Percentiles rank a stretch among this genome's conserved stretches.
phyloP scores from a whole-genome alignment of 441 rosid genomes.

The Mallotus japonicus region DNA sequence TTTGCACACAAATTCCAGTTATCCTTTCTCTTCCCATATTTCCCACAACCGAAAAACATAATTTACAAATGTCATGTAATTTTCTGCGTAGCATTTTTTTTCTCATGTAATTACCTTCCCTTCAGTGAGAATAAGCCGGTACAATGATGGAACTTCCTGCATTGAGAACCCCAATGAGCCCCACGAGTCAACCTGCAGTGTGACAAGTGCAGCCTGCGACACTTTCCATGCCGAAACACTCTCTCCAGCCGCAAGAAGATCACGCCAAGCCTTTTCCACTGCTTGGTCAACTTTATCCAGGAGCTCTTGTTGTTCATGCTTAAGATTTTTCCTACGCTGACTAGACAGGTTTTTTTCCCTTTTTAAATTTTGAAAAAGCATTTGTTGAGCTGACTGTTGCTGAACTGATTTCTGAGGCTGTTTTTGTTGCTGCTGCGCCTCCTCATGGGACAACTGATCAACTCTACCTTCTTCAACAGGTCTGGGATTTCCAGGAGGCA shows the following conservation, averaged over 20 bases:
- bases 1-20: not conserved
- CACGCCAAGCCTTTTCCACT: conserved; percentile 45
- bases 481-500: no score
- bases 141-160: conserved; percentile 73
- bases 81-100: no score
- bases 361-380: not conserved
- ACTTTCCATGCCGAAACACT: conserved; percentile 69
- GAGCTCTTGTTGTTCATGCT: conserved; percentile 22
- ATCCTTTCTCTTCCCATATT: not conserved
- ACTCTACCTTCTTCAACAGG: no score
- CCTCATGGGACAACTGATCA: no score
- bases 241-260: conserved; percentile 46
- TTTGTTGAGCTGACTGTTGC: not conserved
- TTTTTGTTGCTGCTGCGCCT: conserved; percentile 28
- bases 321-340: not conserved
- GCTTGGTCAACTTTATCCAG: conserved; percentile 45
- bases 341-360: not conserved
- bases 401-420: conserved; percentile 8
- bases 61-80: not conserved
- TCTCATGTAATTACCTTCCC: conserved; percentile 52
- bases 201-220: conserved; percentile 42
- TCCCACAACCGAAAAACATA: not conserved
- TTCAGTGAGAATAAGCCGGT: conserved; percentile 60
- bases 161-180: conserved; percentile 63
- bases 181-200: conserved; percentile 69